Percentiles rank a stretch among this genome's conserved stretches.
Evolutionary conservation across 495 filamentous ascomycete genomes (phyloP).

Genomic region (Niebla homalea): DNA sequence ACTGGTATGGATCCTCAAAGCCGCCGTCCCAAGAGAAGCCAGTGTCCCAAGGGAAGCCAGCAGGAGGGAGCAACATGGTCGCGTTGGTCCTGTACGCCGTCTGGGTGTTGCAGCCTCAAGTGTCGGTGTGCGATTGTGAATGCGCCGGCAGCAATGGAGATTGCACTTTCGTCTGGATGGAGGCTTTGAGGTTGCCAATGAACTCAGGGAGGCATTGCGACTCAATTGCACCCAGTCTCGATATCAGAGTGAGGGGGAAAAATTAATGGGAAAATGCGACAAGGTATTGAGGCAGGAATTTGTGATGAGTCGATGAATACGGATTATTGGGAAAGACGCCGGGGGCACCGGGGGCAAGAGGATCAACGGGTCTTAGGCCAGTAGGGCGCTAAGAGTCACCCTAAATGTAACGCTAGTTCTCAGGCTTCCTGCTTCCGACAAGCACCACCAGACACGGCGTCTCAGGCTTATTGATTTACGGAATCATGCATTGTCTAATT

Average conservation of each 20-base stretch:
- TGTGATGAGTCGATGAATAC: constrained; percentile 1
- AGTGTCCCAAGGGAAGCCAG: constrained; percentile 56
- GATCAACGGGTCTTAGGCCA: no score
- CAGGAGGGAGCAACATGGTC: constrained; percentile 52
- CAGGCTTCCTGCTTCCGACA: no score
- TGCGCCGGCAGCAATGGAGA: constrained; percentile 8
- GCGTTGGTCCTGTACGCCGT: neutral
- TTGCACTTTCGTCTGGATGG: neutral
- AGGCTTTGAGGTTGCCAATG: neutral
- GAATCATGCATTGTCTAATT: no score
- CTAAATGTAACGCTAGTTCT: no score
- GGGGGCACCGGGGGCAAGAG: neutral
- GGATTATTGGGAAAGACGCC: neutral
- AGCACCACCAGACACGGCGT: no score
- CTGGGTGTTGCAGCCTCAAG: neutral
- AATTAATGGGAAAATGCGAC: neutral
- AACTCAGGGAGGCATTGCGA: neutral
- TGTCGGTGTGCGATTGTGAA: constrained; percentile 1
- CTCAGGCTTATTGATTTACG: no score
- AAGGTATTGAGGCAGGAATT: neutral
- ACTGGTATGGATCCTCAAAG: constrained; percentile 29
- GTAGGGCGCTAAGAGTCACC: no score
- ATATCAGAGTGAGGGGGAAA: constrained; percentile 4
- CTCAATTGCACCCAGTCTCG: neutral
- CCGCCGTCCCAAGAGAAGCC: constrained; percentile 56